Base-by-base conservation (phyloP, 306 rosid genomes). In the Trifolium dubium region DNA sequence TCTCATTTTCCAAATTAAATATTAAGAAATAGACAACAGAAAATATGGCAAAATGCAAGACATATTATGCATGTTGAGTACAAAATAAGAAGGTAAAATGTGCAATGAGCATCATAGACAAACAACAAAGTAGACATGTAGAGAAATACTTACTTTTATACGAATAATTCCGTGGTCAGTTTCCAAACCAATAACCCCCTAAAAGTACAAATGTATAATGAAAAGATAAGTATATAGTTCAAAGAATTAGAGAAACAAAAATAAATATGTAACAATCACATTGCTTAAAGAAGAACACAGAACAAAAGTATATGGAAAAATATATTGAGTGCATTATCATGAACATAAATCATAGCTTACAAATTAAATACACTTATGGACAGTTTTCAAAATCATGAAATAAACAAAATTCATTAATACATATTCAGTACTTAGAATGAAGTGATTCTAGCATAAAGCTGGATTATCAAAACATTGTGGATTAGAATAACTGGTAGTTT, bases 141-240 rank as follows among this genome's bases (percentile, higher is more conserved):
- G n/a, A 68, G 55, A 86, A 50, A 51, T 28, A 71, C 88, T 85
- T 82, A 89, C 98, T 84, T 85, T 77, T 62, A 89, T 68, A 66
- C 81, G 96, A 73, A 93, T 85, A 81, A 72, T 82, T 82, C 96
- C 97, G 10, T 87, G 55, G 78, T 88, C 85, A 37, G 97, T 90
- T 81, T 87, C 88, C 88, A 93, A 63, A 40, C 93, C 92, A 82
- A 90, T 73, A 66, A 88, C 81, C 29, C 88, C 98, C 97, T 93
- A 17, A 39, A 72, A 77, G 64, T 29, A 59, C 19, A 81, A 73
- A 64, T 8, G 43, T 61, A 41, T 39, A 74, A 32, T 18, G 31
- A 59, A 62, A 59, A 55, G 18, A 71, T 78, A 49, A 39, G 37
- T 28, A 65, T 15, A 70, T 18, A 70, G 77, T 32, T 47, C 43